These are phyloP conservation scores for Tetracladium setigerum DNA, from an alignment of 495 filamentous ascomycete species.

Conservation along the genomic window DNA sequence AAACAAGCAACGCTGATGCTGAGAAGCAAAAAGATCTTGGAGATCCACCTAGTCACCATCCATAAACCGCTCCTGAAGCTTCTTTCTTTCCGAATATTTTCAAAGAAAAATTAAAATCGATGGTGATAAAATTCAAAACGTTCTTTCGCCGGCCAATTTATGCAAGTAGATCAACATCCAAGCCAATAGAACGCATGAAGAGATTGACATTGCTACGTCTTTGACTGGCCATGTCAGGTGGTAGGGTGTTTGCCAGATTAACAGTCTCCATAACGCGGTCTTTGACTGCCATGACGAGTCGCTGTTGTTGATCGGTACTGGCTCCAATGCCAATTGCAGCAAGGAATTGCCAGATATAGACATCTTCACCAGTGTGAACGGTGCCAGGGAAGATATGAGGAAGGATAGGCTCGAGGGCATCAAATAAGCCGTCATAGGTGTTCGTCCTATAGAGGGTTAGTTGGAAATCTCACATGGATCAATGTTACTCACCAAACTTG, in stretches of 20 bases:
- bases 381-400: slow-evolving; percentile 79
- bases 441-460: slow-evolving; percentile 30
- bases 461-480: neutral
- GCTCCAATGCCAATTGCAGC: slow-evolving; percentile 90
- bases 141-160: slow-evolving; percentile 29
- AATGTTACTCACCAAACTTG: slow-evolving; percentile 60
- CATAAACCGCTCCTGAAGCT: slow-evolving; percentile 10
- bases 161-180: slow-evolving; percentile 90
- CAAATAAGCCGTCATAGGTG: slow-evolving; percentile 81
- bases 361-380: slow-evolving; percentile 75
- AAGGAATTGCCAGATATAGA: slow-evolving; percentile 97
- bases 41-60: slow-evolving; percentile 5
- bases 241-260: slow-evolving; percentile 75
- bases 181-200: slow-evolving; percentile 95
- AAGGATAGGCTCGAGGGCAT: slow-evolving; percentile 73
- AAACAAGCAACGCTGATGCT: slow-evolving; percentile 14
- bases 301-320: slow-evolving; percentile 85
- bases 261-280: slow-evolving; percentile 98
- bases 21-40: slow-evolving; percentile 1
- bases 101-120: slow-evolving; percentile 7
- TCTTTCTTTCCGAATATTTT: slow-evolving; percentile 2
- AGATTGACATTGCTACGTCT: slow-evolving; percentile 89
- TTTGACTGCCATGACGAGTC: slow-evolving; percentile 91
- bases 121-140: slow-evolving; percentile 7
- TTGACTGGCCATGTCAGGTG: slow-evolving; percentile 70